A percentile compares a stretch with the other conserved stretches of the same genome.
These are phyloP conservation scores for Psilocybe cyanescens DNA, from an alignment of 768 basidiomycete genomes.

Conservation along the genomic window DNA sequence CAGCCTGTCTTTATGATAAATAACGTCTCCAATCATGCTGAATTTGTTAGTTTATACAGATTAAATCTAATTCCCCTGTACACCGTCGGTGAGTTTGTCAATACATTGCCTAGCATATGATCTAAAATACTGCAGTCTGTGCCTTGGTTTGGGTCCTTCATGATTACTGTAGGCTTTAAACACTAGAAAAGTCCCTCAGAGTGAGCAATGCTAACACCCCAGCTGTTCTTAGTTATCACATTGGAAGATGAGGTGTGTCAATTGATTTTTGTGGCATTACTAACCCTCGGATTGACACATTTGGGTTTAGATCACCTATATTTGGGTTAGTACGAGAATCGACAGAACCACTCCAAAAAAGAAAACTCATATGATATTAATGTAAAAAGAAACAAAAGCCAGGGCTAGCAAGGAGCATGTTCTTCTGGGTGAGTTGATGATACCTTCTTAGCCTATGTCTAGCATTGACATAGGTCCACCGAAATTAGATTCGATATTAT, in stretches of 20 bases:
- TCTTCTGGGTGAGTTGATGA: conserved; percentile 36
- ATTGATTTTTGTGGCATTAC: neutral
- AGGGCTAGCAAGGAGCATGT: conserved; percentile 42
- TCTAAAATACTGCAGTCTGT: neutral
- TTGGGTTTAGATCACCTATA: neutral
- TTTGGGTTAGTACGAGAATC: neutral
- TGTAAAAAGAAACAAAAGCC: conserved; percentile 34
- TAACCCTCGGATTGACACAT: neutral
- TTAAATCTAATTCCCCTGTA: neutral
- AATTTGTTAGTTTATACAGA: too few species aligned
- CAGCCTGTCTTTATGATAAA: too few species aligned
- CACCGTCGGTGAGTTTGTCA: neutral
- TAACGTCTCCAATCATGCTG: too few species aligned
- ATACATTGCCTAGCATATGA: neutral
- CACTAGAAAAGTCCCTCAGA: neutral
- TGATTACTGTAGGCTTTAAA: conserved; percentile 1
- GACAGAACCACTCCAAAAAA: neutral
- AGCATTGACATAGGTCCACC: neutral
- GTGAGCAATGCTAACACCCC: neutral
- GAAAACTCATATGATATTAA: neutral
- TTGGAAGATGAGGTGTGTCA: conserved; percentile 4
- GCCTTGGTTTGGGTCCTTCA: conserved; percentile 1
- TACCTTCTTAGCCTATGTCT: neutral
- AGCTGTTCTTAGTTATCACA: neutral
- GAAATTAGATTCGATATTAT: conserved; percentile 46